Evolutionary conservation across 2,329 filamentous ascomycete genomes (phyloP).

Genomic region (Cercospora sesami): DNA sequence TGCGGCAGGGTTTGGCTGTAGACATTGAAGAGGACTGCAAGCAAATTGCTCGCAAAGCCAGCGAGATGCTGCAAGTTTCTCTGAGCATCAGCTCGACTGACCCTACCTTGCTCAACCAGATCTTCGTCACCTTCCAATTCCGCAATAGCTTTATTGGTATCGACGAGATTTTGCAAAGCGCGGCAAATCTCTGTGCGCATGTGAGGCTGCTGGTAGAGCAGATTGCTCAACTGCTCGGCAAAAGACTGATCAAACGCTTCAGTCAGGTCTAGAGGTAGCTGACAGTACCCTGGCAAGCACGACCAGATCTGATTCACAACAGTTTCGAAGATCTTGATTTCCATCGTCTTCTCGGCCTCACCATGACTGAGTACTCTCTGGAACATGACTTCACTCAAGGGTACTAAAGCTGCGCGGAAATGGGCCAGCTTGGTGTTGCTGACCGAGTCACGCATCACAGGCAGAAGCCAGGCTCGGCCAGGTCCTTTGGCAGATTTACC

Average conservation of each 20-base stretch:
- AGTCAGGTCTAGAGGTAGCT: conserved; percentile 73
- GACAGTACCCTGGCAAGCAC: conserved; percentile 89
- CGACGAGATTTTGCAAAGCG: conserved; percentile 80
- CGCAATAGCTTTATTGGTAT: conserved; percentile 83
- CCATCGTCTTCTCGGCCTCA: conserved; percentile 82
- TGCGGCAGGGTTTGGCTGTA: conserved; percentile 96
- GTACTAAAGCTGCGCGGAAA: conserved; percentile 83
- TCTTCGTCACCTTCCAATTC: conserved; percentile 69
- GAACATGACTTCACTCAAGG: conserved; percentile 86
- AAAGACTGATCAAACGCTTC: conserved; percentile 78
- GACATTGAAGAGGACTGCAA: conserved; percentile 97
- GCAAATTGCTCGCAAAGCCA: conserved; percentile 77
- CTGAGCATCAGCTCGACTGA: conserved; percentile 71
- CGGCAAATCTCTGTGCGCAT: conserved; percentile 84
- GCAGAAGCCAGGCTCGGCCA: conserved; percentile 91
- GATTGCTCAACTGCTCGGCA: conserved; percentile 84
- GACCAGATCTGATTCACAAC: conserved; percentile 95
- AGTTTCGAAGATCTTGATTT: conserved; percentile 97
- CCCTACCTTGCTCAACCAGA: conserved; percentile 72
- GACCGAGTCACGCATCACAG: conserved; percentile 83
- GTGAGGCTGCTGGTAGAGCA: conserved; percentile 89
- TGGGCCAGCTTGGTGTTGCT: conserved; percentile 84
- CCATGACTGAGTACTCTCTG: conserved; percentile 84
- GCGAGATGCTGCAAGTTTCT: conserved; percentile 82
- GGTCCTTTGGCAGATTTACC: conserved; percentile 70